Conservation (phyloP, 305 asterid genomes). For the Petunia hybrid region DNA sequence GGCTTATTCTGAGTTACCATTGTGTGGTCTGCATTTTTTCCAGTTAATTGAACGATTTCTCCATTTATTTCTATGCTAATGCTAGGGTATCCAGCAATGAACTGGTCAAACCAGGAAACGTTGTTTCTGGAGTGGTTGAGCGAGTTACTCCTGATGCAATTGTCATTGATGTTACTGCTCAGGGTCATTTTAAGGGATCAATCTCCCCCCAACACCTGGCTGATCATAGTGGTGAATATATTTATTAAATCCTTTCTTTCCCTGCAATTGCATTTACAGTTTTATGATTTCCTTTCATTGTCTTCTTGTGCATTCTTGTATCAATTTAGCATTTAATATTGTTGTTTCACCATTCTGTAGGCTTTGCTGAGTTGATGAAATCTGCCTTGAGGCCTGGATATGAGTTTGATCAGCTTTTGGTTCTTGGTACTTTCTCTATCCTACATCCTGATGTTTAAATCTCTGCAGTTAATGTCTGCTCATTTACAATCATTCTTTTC, state of each 20-base stretch:
- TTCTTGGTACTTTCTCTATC: conserved; percentile 70
- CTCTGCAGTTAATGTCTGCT: conserved; percentile 11
- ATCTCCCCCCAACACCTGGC: conserved; percentile 84
- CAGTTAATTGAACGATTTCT: not conserved
- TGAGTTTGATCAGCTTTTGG: conserved; percentile 82
- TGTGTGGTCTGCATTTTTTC: conserved; percentile 14
- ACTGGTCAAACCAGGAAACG: conserved; percentile 65
- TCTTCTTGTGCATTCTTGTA: conserved; percentile 3
- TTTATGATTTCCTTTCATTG: not conserved
- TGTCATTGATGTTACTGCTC: conserved; percentile 57
- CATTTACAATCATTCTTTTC: conserved; percentile 23
- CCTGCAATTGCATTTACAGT: not conserved
- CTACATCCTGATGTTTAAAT: conserved; percentile 11
- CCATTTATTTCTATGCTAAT: conserved; percentile 15
- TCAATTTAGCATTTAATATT: conserved; percentile 33
- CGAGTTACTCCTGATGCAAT: conserved; percentile 64
- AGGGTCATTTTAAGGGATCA: conserved; percentile 73
- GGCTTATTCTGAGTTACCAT: not conserved
- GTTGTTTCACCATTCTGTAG: conserved; percentile 51
- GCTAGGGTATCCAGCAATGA: conserved; percentile 63
- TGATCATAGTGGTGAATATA: conserved; percentile 74
- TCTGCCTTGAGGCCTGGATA: conserved; percentile 81
- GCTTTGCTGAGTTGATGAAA: conserved; percentile 68
- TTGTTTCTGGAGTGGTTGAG: conserved; percentile 88
- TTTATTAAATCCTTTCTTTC: conserved; percentile 29